These are phyloP conservation scores for Coemansia sp. DNA, from an alignment of 192 early-diverging fungal genomes.

Conservation along the genomic window DNA sequence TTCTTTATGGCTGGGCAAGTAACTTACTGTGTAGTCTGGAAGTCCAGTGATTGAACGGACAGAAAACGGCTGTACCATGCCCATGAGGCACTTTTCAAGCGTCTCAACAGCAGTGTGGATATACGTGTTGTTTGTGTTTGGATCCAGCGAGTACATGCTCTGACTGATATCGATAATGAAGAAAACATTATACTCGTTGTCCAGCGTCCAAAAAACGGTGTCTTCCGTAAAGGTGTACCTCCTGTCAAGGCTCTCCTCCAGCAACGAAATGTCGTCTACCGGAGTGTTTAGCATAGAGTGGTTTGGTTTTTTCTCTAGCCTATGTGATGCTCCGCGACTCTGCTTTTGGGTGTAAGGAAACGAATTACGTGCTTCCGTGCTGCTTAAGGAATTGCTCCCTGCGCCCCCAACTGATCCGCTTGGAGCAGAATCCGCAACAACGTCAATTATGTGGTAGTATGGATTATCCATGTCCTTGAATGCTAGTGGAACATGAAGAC, in stretches of 20 bases:
- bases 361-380: slow-evolving; percentile 17
- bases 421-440: slow-evolving; percentile 15
- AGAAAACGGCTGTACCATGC: slow-evolving; percentile 49
- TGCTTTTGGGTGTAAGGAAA: slow-evolving; percentile 11
- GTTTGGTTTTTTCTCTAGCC: slow-evolving; percentile 15
- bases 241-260: slow-evolving; percentile 44
- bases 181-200: slow-evolving; percentile 51
- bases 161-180: slow-evolving; percentile 58
- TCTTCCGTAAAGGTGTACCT: slow-evolving; percentile 54
- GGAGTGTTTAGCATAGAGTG: slow-evolving; percentile 12
- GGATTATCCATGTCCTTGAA: slow-evolving; percentile 42
- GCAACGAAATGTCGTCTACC: slow-evolving; percentile 13
- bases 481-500: slow-evolving; percentile 42
- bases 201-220: slow-evolving; percentile 50
- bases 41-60: slow-evolving; percentile 40
- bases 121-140: slow-evolving; percentile 45
- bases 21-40: slow-evolving; percentile 38
- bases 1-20: not conserved
- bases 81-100: slow-evolving; percentile 55
- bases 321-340: slow-evolving; percentile 18
- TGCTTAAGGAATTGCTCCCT: not conserved
- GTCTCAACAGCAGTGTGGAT: slow-evolving; percentile 52
- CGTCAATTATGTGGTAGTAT: slow-evolving; percentile 34
- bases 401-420: slow-evolving; percentile 4
- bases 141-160: slow-evolving; percentile 58